Evolutionary conservation across 345 rosid species (phyloP), one percentile per base, ranked within the genome.

Genomic region (Murraya koenigii): DNA sequence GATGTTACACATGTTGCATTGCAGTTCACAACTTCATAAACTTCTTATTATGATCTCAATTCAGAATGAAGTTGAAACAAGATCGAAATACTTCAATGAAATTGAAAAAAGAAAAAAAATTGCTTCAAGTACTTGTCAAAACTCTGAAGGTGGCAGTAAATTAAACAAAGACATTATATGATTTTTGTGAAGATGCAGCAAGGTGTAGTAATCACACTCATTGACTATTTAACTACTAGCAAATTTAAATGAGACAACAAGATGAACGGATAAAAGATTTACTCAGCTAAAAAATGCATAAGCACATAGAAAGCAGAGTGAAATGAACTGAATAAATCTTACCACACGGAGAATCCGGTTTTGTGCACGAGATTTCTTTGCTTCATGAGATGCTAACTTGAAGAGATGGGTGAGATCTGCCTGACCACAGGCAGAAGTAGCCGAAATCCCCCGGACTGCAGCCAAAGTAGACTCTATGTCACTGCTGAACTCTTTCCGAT

Each of bases 361-460:
- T 61, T 92, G 95, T 8, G 86, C 79, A 77, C 85, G 88, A 28
- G 97, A 93, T 75, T 79, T 87, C 86, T 86, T 92, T 4, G 99
- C 97, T 85, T 90, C 95, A 47, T 90, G 93, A 85, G 98, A 96
- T 0, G 98, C 99, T 59, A 85, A 70, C 9, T 92, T 89, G 80
- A 93, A 93, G 20, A 95, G 82, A 79, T 83, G 86, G 59, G 97
- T 91, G 79, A 95, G 93, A 89, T 95, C 99, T n/a, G 94, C 96
- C 83, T 87, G 90, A 73, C 89, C 90, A 76, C 87, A 84, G 60
- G 93, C 82, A 35, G 89, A 77, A 78, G 93, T 80, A 66, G 93
- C 85, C 32, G 92, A 85, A 60, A 95, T 86, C 62, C 90, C 88
- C 69, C 91, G 82, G 19, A 95, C 52, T 33, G 90, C 89, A 74